Evolutionary conservation across 192 early-diverging fungal species (phyloP), one percentile per base, ranked within the genome.

Genomic region (Dissophora ornata): DNA sequence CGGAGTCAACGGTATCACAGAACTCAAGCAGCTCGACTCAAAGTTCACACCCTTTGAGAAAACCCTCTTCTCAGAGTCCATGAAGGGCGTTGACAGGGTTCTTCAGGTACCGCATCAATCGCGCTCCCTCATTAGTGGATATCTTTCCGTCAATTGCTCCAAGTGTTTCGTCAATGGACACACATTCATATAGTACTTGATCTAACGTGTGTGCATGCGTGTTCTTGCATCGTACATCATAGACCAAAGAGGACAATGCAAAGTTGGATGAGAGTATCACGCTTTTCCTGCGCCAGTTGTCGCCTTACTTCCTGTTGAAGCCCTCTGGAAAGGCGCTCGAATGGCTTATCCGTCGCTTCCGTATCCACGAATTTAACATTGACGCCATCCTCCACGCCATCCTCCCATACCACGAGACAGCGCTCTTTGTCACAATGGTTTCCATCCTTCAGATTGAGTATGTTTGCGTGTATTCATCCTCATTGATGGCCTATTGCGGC

Each of bases 401-500:
- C 29, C 69, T 99, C 52, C 97, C 97, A 26, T 99, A 94, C 81
- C 96, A 99, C 62, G 96, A 98, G 69, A 95, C 96, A 12, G 87
- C 89, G 58, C 86, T 89, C 40, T 99, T 98, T 82, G 82, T 92
- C 52, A 87, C 89, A 49, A 87, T 99, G 87, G 86, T 94, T 6
- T 84, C 86, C 25, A 85, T 95, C 32, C 82, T 98, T 18, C 80
- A 82, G 15, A 85, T 96, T 52, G 67, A 82, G 83, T 87, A 85
- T 52, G 86, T 45, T n/a, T n/a, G n/a, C n/a, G n/a, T n/a, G n/a
- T n/a, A n/a, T n/a, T n/a, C n/a, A n/a, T n/a, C n/a, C n/a, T n/a
- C n/a, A n/a, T n/a, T n/a, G n/a, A n/a, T n/a, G n/a, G n/a, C n/a
- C 36, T 9, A 38, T 9, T 38, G 13, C 36, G 13, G 36, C 36